Base-by-base conservation (phyloP, 2,329 filamentous ascomycete species). In the Colletotrichum sansevieriae region DNA sequence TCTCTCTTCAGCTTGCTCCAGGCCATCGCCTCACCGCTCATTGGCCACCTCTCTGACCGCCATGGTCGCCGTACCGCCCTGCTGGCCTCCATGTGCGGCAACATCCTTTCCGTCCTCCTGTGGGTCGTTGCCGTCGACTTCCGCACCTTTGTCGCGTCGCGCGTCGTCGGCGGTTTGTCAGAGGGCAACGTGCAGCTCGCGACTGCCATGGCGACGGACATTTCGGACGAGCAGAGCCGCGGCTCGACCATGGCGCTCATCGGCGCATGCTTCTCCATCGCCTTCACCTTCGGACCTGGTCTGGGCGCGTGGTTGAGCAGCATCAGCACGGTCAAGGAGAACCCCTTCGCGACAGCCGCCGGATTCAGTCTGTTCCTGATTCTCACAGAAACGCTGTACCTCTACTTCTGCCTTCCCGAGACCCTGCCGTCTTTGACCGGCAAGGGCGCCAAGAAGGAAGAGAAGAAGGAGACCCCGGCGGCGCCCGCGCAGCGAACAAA, bases 111-210 rank as follows among this genome's bases (percentile, higher is more conserved):
- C 22, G 96, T 99, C 9, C 90, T 97, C 33, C 88, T 99, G 12
- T 99, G 96, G 96, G 94, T 98, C 9, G 88, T 91, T 51, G 96
- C 96, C 1, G 92, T 93, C 62, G 95, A 98, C 81, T 99, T 99
- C 82, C 90, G 95, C 47, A 98, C 95, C 2, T 99, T 99, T 77
- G 86, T 99, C 35, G 92, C 94, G n/a, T 97, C 94, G 74, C 90
- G 96, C 58, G 83, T 99, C 2, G 93, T 99, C 1, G 96, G 96
- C 25, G 96, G 96, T 0, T 81, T 99, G 72, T 98, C 95, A 65
- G 96, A 99, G 82, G 96, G 96, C 71, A 99, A 99, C 74, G 93
- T 99, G 3, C 96, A 99, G 83, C 86, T 99, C 13, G 95, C 96
- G 4, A 96, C 95, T 71, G 95, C 96, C 47, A 98, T 99, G 78